Evolutionary conservation across 2,329 filamentous ascomycete species (phyloP).

Genomic region (Blastomyces gilchristii): DNA sequence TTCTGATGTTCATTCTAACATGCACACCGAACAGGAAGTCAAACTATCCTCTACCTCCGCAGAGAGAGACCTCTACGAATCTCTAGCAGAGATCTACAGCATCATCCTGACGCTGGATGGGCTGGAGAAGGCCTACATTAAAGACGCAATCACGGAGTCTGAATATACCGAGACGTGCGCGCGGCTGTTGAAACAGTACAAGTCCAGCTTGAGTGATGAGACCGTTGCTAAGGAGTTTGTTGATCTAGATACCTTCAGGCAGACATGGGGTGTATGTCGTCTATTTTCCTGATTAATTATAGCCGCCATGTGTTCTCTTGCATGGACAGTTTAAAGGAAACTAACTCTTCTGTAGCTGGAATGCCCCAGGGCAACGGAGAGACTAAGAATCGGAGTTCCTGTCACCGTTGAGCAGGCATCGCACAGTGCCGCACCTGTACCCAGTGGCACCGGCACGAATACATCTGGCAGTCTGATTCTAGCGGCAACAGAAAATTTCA

Average conservation of each 20-base stretch:
- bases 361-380: slow-evolving; percentile 85
- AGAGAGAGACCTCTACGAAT: slow-evolving; percentile 89
- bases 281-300: slow-evolving; percentile 8
- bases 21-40: slow-evolving; percentile 58
- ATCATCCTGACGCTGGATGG: slow-evolving; percentile 94
- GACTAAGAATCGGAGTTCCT: slow-evolving; percentile 83
- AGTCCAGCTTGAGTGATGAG: slow-evolving; percentile 83
- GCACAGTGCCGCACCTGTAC: slow-evolving; percentile 35
- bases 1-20: slow-evolving; percentile 14
- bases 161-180: slow-evolving; percentile 97
- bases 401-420: slow-evolving; percentile 61
- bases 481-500: slow-evolving; percentile 94
- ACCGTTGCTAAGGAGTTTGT: slow-evolving; percentile 80
- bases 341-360: slow-evolving; percentile 55
- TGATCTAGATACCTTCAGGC: slow-evolving; percentile 82
- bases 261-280: slow-evolving; percentile 71
- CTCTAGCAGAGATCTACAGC: slow-evolving; percentile 92
- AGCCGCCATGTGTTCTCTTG: not conserved
- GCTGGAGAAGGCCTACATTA: slow-evolving; percentile 90
- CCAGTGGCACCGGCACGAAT: slow-evolving; percentile 22
- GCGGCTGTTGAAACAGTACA: slow-evolving; percentile 89
- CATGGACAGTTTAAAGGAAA: not conserved
- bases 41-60: slow-evolving; percentile 78
- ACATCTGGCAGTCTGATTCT: slow-evolving; percentile 60
- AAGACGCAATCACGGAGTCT: slow-evolving; percentile 80